These are phyloP conservation scores for Ampelomyces quisqualis DNA, from an alignment of 2,329 filamentous ascomycete species.

Conservation along the genomic window DNA sequence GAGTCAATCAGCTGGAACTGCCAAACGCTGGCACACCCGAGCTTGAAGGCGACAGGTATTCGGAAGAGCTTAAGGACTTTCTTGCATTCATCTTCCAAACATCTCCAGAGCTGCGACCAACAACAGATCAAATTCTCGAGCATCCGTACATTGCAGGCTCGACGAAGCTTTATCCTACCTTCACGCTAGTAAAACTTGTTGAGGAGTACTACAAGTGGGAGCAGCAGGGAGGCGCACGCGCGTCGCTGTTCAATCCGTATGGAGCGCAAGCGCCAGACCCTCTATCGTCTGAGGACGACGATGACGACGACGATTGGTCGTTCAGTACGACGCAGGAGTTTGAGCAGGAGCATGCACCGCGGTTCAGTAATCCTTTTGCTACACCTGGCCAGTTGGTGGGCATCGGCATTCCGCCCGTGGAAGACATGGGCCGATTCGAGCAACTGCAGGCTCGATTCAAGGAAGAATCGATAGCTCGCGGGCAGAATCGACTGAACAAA, in stretches of 20 bases:
- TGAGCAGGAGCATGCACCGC: constrained; percentile 47
- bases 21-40: constrained; percentile 59
- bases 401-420: constrained; percentile 41
- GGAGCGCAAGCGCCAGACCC: constrained; percentile 59
- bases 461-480: constrained; percentile 59
- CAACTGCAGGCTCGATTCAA: constrained; percentile 54
- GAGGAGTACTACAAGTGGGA: constrained; percentile 76
- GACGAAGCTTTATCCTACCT: constrained; percentile 62
- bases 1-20: constrained; percentile 30
- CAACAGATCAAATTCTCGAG: constrained; percentile 67
- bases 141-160: constrained; percentile 70
- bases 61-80: constrained; percentile 66
- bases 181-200: constrained; percentile 64
- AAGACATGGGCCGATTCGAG: constrained; percentile 36
- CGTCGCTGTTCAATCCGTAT: constrained; percentile 62
- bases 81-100: constrained; percentile 72
- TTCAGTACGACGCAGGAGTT: constrained; percentile 66
- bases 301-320: constrained; percentile 60
- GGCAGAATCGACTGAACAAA: constrained; percentile 57
- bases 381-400: constrained; percentile 33
- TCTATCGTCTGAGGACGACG: constrained; percentile 37
- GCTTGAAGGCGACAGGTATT: constrained; percentile 71
- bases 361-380: constrained; percentile 50
- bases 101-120: constrained; percentile 66
- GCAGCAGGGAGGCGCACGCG: constrained; percentile 68